These are phyloP conservation scores for Calcarisporium arbuscula DNA, from an alignment of 2,329 filamentous ascomycete species.

Conservation along the genomic window DNA sequence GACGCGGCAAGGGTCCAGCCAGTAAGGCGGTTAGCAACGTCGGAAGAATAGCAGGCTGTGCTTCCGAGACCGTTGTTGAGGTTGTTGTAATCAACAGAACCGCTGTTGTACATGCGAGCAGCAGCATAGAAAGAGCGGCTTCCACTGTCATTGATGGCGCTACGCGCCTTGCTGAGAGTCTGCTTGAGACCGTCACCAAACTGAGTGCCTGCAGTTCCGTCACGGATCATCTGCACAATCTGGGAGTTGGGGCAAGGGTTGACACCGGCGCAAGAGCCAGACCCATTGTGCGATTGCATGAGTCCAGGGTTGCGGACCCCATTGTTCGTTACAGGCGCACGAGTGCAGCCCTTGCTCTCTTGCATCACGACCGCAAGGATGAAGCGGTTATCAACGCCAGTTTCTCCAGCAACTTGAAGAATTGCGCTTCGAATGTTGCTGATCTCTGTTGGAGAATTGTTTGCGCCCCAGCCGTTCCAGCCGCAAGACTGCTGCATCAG, in stretches of 20 bases:
- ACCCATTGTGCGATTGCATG: slow-evolving; percentile 31
- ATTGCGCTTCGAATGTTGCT: slow-evolving; percentile 20
- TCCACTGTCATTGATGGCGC: background rate
- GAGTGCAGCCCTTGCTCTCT: slow-evolving; percentile 38
- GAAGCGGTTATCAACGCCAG: slow-evolving; percentile 30
- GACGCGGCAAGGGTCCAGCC: too few relatives aligned
- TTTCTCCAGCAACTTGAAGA: slow-evolving; percentile 19
- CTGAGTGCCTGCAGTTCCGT: slow-evolving; percentile 36
- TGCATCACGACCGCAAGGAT: slow-evolving; percentile 38
- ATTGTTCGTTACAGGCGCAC: slow-evolving; percentile 32
- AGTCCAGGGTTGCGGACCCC: slow-evolving; percentile 36
- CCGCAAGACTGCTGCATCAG: slow-evolving; percentile 12
- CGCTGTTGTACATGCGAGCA: slow-evolving; percentile 16
- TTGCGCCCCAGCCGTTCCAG: slow-evolving; percentile 5
- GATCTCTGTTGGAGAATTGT: slow-evolving; percentile 7
- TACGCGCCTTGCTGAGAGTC: slow-evolving; percentile 1
- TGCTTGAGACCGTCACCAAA: slow-evolving; percentile 32
- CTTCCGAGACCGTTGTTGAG: slow-evolving; percentile 11
- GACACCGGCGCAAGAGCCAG: slow-evolving; percentile 28
- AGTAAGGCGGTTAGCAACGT: slow-evolving; percentile 15
- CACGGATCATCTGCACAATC: slow-evolving; percentile 26
- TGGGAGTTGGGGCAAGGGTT: slow-evolving; percentile 20
- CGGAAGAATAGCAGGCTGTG: slow-evolving; percentile 15
- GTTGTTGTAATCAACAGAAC: slow-evolving; percentile 12
- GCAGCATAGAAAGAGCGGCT: slow-evolving; percentile 12